Evolutionary conservation across 441 rosid genomes (phyloP), one percentile per base, ranked within the genome.

Genomic region (Gossypium davidsonii): DNA sequence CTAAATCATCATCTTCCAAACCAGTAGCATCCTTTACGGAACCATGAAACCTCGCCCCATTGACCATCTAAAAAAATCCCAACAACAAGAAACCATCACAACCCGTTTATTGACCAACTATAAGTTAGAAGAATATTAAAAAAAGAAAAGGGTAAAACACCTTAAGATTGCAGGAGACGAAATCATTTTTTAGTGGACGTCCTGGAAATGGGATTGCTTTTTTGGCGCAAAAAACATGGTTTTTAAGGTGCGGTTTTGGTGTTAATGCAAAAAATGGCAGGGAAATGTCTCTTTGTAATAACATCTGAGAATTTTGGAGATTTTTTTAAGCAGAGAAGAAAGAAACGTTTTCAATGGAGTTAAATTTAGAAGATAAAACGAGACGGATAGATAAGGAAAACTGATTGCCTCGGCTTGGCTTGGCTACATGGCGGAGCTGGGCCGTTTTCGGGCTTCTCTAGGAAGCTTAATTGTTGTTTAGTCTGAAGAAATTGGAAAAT

Each of bases 1-100:
- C 78, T 71, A 86, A 65, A 44, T 82, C 88, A 42, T 78, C 80
- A 55, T 87, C 89, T 73, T 81, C 82, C 56, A 82, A 44, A 39
- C 72, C 86, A 0, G 73, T 76, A n/a, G 53, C 69, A 73, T 79
- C 82, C 34, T 82, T 17, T 49, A 87, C 14, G 28, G 89, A 92
- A n/a, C 89, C 92, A 67, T 91, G 91, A 73, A 83, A 92, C 57
- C 86, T 87, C 56, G 84, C 82, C 57, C 86, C 96, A 34, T 76
- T 66, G 53, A 76, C 75, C 53, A 76, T 74, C 96, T 88, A 72
- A 64, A 49, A 65, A 72, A 20, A 48, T 14, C 53, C 31, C 57
- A 58, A 8, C 51, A 73, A 15, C 56, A 73, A 60, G 18, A 76
- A 42, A 52, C 4, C 1, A 63, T n/a, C 65, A 60, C 31, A 44